A percentile compares a stretch with the other conserved stretches of the same genome.
Evolutionary conservation across 2,329 filamentous ascomycete genomes (phyloP).

Genomic region (Colletotrichum cuscutae): DNA sequence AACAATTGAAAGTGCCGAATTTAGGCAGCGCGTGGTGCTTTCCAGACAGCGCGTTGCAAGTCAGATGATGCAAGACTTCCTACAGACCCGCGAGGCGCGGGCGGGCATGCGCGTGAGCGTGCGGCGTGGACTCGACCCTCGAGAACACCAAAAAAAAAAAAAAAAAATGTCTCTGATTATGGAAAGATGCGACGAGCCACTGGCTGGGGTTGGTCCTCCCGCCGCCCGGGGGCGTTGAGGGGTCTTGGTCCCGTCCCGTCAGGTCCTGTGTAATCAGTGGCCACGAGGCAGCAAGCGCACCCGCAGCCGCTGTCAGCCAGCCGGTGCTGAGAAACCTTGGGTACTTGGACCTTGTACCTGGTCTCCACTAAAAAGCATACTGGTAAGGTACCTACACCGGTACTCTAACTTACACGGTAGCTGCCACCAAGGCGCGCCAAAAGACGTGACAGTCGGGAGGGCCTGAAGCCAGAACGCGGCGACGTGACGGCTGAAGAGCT

Average conservation of each 20-base stretch:
- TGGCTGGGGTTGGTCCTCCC: background rate
- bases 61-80: constrained; percentile 21
- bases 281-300: constrained; percentile 22
- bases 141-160: background rate
- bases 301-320: constrained; percentile 10
- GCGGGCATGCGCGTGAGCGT: constrained; percentile 10
- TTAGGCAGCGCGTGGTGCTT: constrained; percentile 2
- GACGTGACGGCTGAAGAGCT: background rate
- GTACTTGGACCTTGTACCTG: background rate
- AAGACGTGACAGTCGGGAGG: background rate
- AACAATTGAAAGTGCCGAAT: background rate
- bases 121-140: constrained; percentile 28
- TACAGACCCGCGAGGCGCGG: background rate
- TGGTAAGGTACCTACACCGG: no score
- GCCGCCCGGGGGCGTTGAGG: background rate
- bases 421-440: background rate
- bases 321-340: background rate
- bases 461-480: background rate
- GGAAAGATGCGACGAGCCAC: constrained; percentile 18
- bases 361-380: background rate
- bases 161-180: constrained; percentile 21
- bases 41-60: background rate
- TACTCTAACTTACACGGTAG: background rate
- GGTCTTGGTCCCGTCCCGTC: constrained; percentile 9
- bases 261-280: constrained; percentile 9